Evolutionary conservation across 345 rosid genomes (phyloP).

Genomic region (thale cress (Arabidopsis thaliana)): TAIR10.1 NC_003074.8:3008501-3009000

Average conservation of each 20-base stretch:
- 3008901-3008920: conserved; percentile 99
- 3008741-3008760: conserved; percentile 36
- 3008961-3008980: neutral
- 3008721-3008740: neutral
- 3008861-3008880: conserved; percentile 62
- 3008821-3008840: conserved; percentile 24
- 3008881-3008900: conserved; percentile 91
- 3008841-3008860: conserved; percentile 48
- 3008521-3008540: conserved; percentile 9
- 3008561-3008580: conserved; percentile 13
- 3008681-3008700: conserved; percentile 29
- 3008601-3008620: neutral
- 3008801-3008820: conserved; percentile 45
- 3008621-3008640: conserved; percentile 1
- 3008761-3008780: conserved; percentile 43
- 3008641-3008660: neutral
- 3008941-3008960: conserved; percentile 51
- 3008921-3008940: conserved; percentile 97
- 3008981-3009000: neutral
- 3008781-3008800: conserved; percentile 38
- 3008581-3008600: neutral
- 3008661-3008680: conserved; percentile 20
- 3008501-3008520: conserved; percentile 26
- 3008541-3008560: neutral
- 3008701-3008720: conserved; percentile 31